phyloP scores from a whole-genome alignment of 805 yeast genomes.

The Starmerella riodocensis region DNA sequence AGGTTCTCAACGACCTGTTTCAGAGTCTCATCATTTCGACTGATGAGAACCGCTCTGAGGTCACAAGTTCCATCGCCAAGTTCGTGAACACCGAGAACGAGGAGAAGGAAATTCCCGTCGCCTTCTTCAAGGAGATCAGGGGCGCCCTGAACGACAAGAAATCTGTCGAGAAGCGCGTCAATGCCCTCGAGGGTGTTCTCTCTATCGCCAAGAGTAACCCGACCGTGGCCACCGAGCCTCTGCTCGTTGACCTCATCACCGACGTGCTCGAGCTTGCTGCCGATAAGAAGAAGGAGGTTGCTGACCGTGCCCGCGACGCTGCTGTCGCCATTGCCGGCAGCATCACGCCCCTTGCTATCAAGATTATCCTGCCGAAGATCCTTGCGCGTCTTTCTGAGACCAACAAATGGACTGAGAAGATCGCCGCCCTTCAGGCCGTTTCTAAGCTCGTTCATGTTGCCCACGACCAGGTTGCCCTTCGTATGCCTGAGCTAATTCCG shows the following conservation, averaged over 20 bases:
- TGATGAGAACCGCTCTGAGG: constrained; percentile 62
- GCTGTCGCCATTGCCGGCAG: constrained; percentile 64
- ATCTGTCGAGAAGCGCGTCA: constrained; percentile 46
- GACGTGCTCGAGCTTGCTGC: constrained; percentile 68
- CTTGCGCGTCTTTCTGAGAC: constrained; percentile 51
- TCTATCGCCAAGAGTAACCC: constrained; percentile 76
- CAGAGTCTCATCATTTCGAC: constrained; percentile 82
- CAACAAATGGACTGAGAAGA: constrained; percentile 95
- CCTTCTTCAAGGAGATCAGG: constrained; percentile 66
- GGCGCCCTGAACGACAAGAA: constrained; percentile 73
- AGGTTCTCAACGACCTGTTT: constrained; percentile 89
- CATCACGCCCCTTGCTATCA: constrained; percentile 85
- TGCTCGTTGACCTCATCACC: constrained; percentile 59
- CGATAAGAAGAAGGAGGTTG: constrained; percentile 73
- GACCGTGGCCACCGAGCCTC: constrained; percentile 73
- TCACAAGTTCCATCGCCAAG: constrained; percentile 79
- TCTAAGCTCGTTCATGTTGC: constrained; percentile 85
- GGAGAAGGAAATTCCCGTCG: constrained; percentile 94
- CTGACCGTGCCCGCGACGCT: constrained; percentile 63
- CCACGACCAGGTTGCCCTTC: constrained; percentile 87
- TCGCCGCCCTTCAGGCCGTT: constrained; percentile 73
- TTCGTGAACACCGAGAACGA: constrained; percentile 93
- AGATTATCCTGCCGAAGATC: constrained; percentile 74
- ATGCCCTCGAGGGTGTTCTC: constrained; percentile 69
- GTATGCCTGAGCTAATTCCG: constrained; percentile 99